Base-by-base conservation (phyloP, 2,329 filamentous ascomycete genomes). In the Thielaviopsis punctulata region DNA sequence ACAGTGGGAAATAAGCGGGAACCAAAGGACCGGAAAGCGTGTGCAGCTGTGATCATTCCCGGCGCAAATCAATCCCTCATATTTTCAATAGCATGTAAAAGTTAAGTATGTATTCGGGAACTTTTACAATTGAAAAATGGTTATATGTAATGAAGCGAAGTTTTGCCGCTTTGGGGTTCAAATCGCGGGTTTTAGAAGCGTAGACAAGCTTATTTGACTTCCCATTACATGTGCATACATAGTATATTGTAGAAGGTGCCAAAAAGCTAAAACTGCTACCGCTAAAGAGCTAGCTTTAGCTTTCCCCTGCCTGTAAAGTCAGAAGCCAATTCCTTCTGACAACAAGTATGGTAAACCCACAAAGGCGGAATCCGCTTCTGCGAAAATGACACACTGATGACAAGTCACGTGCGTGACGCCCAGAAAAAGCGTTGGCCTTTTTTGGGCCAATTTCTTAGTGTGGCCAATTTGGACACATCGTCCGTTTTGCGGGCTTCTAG, bases 391-490 rank as follows among this genome's bases (percentile, higher is more conserved):
- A n/a, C n/a, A n/a, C n/a, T n/a, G n/a, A n/a, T n/a, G n/a, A 41
- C 15, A 39, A 39, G 39, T 50, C 48, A 50, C 48, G 48, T 50
- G 48, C n/a, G 4, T 10, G 22, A n/a, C 15, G n/a, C 36, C 47
- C 27, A 36, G 24, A 6, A 4, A 36, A 39, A 36, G 30, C 21
- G n/a, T 41, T 41, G 36, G 25, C 25, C 10, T 27, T 27, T 2
- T 36, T 36, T 4, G 12, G 30, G 25, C n/a, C 19, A 19, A 15
- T 12, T 48, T 48, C 7, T 21, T 41, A 48, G 43, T 49, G 43
- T 52, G 50, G 50, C 50, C 50, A 55, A 55, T 52, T 53, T 55
- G 68, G 67, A 66, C 68, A 70, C 68, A 69, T 69, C 62, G 66
- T 63, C 67, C 62, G 59, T 66, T 68, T 55, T 49, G 47, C 43